Base-by-base conservation (phyloP, 208 protist species). In the Wallacemonas sp. region DNA sequence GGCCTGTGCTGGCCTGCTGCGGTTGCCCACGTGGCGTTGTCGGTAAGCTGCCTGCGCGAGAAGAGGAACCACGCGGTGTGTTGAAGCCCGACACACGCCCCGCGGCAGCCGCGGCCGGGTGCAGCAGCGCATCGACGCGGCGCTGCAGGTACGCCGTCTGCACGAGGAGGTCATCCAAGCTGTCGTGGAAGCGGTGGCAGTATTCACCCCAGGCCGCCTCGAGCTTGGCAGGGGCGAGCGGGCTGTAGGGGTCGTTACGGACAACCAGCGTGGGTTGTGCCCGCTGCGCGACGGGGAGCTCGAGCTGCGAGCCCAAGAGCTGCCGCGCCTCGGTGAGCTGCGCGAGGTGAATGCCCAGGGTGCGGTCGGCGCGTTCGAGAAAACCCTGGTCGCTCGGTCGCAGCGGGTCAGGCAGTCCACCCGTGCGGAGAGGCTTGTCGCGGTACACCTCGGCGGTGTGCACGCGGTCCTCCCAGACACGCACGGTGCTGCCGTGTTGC, bases 361-460 rank as follows among this genome's bases (percentile, higher is more conserved):
- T 49, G 12, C 19, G 17, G 6, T 31, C 1, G 46, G 67, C 58
- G 30, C 64, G 70, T 53, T 78, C 67, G n/a, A 82, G 61, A 49
- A 78, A 73, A 30, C 56, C 53, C 19, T 34, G 42, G 47, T 82
- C 77, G 51, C 63, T 68, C 34, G 60, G 9, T 2, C 77, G 77
- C 30, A 70, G 66, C 2, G 67, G 47, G 39, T 66, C 72, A n/a
- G 68, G 72, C 8, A n/a, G 45, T 24, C 77, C 77, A 2, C 77
- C 72, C 11, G 69, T 75, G 58, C 66, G 72, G 14, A 69, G 41
- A 1, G 69, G 70, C 33, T 72, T 73, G 44, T 78, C 61, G 38
- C 63, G 53, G 66, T 82, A 82, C 31, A 72, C 49, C 64, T 82
- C 71, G 3, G 68, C 68, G 22, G 70, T 55, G 44, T 27, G 44